Evolutionary conservation across 2,329 filamentous ascomycete genomes (phyloP).

Genomic region (Balansia obtecta): DNA sequence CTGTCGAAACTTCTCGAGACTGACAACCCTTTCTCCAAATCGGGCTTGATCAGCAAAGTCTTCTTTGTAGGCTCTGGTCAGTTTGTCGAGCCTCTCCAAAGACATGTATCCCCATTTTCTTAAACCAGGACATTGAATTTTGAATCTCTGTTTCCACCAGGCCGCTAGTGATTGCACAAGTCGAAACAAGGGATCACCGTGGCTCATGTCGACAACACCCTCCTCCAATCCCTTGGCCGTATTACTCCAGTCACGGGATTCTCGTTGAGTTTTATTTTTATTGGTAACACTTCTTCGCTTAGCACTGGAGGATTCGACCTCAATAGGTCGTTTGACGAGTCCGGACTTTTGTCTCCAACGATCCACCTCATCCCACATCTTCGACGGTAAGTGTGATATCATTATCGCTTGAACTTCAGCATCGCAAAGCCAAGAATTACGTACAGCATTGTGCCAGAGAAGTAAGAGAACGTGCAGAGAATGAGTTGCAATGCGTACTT

Average conservation of each 20-base stretch:
- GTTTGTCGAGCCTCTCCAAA: conserved; percentile 59
- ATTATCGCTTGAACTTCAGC: conserved; percentile 61
- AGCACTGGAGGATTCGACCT: conserved; percentile 12
- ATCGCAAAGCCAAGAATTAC: conserved; percentile 78
- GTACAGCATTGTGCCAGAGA: conserved; percentile 78
- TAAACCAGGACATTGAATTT: conserved; percentile 62
- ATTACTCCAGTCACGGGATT: conserved; percentile 52
- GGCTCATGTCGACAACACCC: conserved; percentile 63
- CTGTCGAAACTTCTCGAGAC: conserved; percentile 53
- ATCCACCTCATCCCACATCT: conserved; percentile 59
- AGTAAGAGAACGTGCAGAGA: conserved; percentile 80
- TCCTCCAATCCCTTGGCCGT: conserved; percentile 57
- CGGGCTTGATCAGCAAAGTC: conserved; percentile 46
- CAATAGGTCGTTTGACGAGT: conserved; percentile 30
- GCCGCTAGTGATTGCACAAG: conserved; percentile 64
- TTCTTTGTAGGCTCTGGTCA: conserved; percentile 57
- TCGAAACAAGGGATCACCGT: conserved; percentile 67
- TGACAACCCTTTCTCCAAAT: conserved; percentile 67
- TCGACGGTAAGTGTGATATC: conserved; percentile 57
- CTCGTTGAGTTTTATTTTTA: conserved; percentile 19
- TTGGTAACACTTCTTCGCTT: conserved; percentile 18
- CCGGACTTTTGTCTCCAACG: conserved; percentile 61
- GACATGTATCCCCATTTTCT: conserved; percentile 86
- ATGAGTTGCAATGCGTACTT: conserved; percentile 67
- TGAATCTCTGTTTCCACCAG: conserved; percentile 84